Base-by-base conservation (phyloP, 75 land plant species). In the Cupressus sempervirens region DNA sequence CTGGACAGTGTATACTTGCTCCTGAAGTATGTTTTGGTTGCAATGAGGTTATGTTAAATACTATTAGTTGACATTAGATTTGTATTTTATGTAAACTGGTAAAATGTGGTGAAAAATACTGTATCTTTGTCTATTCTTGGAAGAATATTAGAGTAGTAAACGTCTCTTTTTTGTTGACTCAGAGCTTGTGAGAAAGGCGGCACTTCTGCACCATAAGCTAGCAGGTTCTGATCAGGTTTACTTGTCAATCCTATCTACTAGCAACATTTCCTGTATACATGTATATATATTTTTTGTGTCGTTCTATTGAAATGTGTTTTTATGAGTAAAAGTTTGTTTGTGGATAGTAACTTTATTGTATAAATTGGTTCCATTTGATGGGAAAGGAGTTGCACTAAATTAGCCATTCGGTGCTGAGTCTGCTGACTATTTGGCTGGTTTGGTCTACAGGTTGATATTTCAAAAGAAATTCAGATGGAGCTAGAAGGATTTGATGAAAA, bases 141-240 rank as follows among this genome's bases (percentile, higher is more conserved):
- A 45, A n/a, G 30, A n/a, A 11, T 38, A n/a, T n/a, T n/a, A n/a
- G n/a, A n/a, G n/a, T n/a, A 40, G n/a, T 45, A 45, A 79, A 9
- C 30, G 50, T 38, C 30, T 79, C 30, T 45, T 41, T n/a, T 43
- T 26, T 79, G 81, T 79, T 79, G 46, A 45, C n/a, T 79, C 50
- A 79, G 81, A 79, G 81, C 32, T 79, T 79, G 81, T 45, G 81
- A 79, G 81, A 79, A 79, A 3, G 46, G 30, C 45, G 40, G 20
- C 50, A 43, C 81, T 41, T 79, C 26, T 79, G 11, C 81, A 13
- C 40, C 81, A 79, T 79, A 79, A 45, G 46, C 50, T 79, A 43
- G 50, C 81, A 3, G 40, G 48, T n/a, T 79, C 81, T 26, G 23
- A 43, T 79, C 45, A 79, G 81, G 81, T 79, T 23, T 45, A 43